A percentile compares a stretch with the other conserved stretches of the same genome.
These are phyloP conservation scores for Rhodotorula kratochvilovae DNA, from an alignment of 768 basidiomycete genomes.

Conservation along the genomic window DNA sequence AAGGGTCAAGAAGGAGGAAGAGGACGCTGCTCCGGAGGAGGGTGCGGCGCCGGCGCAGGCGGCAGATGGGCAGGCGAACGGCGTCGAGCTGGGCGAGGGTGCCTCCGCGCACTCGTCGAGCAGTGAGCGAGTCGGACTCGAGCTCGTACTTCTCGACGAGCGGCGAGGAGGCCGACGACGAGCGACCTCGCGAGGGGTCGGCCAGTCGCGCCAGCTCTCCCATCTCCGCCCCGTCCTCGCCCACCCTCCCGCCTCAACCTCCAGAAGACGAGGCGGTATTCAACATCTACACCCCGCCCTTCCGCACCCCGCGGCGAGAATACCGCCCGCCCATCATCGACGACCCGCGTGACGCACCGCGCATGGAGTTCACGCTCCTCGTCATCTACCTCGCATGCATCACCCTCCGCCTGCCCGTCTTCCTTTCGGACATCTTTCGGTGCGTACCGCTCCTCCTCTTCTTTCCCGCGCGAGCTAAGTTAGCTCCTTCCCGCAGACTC, in stretches of 20 bases:
- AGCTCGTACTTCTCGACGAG: slow-evolving; percentile 10
- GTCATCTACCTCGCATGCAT: slow-evolving; percentile 32
- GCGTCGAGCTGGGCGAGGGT: neutral
- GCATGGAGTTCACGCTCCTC: slow-evolving; percentile 28
- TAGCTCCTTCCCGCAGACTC: slow-evolving; percentile 5
- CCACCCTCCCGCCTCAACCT: neutral
- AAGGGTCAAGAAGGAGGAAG: neutral
- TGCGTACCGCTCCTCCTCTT: neutral
- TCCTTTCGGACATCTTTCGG: slow-evolving; percentile 33
- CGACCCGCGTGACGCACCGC: slow-evolving; percentile 11
- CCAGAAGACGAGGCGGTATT: neutral
- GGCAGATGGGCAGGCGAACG: neutral
- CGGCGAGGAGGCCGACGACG: slow-evolving; percentile 20
- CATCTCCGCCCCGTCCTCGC: neutral
- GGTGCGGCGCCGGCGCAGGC: neutral
- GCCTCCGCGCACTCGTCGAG: too few species aligned
- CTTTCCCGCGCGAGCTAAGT: too few species aligned
- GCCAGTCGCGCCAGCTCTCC: neutral
- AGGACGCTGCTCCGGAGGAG: neutral
- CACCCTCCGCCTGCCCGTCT: slow-evolving; percentile 21
- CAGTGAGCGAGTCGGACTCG: slow-evolving; percentile 5
- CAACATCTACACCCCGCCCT: neutral
- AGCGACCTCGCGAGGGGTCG: neutral
- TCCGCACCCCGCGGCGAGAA: neutral
- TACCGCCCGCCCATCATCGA: neutral